Conservation (phyloP, 2,329 filamentous ascomycete genomes). For the Arthrocladium fulminans region DNA sequence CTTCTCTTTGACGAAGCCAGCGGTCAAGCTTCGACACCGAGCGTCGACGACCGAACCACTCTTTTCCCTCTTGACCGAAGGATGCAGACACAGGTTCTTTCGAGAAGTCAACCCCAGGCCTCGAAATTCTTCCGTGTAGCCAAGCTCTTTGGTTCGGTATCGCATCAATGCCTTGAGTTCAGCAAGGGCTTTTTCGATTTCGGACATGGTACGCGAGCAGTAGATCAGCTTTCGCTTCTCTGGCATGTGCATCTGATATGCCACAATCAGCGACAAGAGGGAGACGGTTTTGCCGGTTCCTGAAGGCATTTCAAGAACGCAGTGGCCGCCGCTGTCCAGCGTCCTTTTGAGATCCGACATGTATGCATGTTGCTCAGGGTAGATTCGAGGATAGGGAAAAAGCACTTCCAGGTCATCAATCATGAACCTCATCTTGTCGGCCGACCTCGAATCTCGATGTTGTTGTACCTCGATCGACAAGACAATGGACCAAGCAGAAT, state of each 20-base stretch:
- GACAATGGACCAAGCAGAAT: neutral
- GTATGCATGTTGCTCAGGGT: constrained; percentile 67
- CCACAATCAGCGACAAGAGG: constrained; percentile 85
- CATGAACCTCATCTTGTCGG: constrained; percentile 62
- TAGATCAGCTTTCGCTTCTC: constrained; percentile 96
- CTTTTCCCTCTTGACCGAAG: constrained; percentile 91
- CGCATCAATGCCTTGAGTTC: constrained; percentile 92
- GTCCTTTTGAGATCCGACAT: constrained; percentile 83
- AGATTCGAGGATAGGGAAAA: constrained; percentile 67
- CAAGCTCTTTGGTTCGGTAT: constrained; percentile 82
- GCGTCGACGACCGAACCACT: constrained; percentile 90
- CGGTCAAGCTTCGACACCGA: constrained; percentile 88
- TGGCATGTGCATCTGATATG: constrained; percentile 89
- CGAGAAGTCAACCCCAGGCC: constrained; percentile 88
- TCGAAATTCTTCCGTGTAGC: constrained; percentile 82
- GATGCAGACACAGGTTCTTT: constrained; percentile 94
- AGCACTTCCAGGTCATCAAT: constrained; percentile 65
- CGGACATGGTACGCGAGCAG: constrained; percentile 98
- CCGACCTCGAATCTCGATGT: neutral
- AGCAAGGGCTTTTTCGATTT: constrained; percentile 94
- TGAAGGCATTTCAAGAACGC: constrained; percentile 97
- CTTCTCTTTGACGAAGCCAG: constrained; percentile 95
- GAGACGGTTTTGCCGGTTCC: constrained; percentile 97
- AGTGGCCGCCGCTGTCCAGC: constrained; percentile 88
- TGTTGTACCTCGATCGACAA: neutral